These are phyloP conservation scores for Flaveria linearis DNA, from an alignment of 129 eudicot genomes.

Conservation along the genomic window DNA sequence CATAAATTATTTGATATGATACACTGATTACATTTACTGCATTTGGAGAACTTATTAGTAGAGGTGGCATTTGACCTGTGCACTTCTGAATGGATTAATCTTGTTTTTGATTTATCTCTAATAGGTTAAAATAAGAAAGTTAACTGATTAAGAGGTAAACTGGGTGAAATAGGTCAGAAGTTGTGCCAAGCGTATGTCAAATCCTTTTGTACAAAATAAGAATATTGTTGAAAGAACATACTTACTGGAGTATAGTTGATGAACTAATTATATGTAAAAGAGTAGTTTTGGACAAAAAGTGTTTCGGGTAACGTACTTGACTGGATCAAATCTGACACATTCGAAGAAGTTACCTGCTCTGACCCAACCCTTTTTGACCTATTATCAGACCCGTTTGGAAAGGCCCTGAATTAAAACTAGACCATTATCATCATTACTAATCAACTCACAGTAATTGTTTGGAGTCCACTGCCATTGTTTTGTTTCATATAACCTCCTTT, in stretches of 20 bases:
- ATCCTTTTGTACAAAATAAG: background rate
- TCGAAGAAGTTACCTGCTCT: background rate
- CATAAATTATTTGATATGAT: background rate
- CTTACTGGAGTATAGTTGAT: background rate
- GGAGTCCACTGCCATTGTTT: background rate
- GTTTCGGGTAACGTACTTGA: background rate
- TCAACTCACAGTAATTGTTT: background rate
- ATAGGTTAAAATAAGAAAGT: background rate
- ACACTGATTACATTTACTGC: background rate
- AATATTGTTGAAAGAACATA: background rate
- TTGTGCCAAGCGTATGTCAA: background rate
- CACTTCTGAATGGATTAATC: background rate
- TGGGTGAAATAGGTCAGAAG: background rate
- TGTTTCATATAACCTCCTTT: slow-evolving; percentile 14
- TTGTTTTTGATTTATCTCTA: background rate
- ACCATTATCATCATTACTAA: background rate
- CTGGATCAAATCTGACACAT: background rate
- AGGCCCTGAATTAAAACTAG: background rate
- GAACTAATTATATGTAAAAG: background rate
- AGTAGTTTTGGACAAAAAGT: background rate
- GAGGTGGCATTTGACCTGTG: background rate
- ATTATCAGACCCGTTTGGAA: background rate
- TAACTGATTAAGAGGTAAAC: background rate
- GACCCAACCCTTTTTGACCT: background rate
- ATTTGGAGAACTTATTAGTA: background rate